Evolutionary conservation across 1,284 basidiomycete genomes (phyloP).

Genomic region (Cronartium quercuum): DNA sequence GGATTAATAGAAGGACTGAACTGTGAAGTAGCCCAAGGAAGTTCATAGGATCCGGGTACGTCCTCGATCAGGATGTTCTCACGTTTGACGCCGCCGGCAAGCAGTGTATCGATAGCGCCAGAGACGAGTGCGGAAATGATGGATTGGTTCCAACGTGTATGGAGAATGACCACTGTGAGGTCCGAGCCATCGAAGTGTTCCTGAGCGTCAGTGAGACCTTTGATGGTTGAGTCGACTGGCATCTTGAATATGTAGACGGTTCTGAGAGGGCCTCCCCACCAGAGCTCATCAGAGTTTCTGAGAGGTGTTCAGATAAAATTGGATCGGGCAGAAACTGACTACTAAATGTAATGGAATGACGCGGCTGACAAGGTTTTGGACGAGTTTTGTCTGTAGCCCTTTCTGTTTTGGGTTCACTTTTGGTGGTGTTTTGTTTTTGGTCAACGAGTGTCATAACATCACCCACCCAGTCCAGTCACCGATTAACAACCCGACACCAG

Average conservation of each 20-base stretch:
- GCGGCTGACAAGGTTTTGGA: too few relatives aligned
- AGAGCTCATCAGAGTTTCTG: too few relatives aligned
- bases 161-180: constrained; percentile 19
- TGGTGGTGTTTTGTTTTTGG: too few relatives aligned
- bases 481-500: too few relatives aligned
- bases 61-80: constrained; percentile 24
- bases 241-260: too few relatives aligned
- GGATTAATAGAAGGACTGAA: background rate
- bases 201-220: background rate
- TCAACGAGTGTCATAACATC: background rate
- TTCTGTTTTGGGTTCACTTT: too few relatives aligned
- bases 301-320: too few relatives aligned
- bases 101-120: constrained; percentile 2
- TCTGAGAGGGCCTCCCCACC: too few relatives aligned
- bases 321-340: too few relatives aligned
- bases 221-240: background rate
- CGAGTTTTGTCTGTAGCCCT: too few relatives aligned
- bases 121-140: constrained; percentile 17
- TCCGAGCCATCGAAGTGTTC: background rate
- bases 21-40: constrained; percentile 21
- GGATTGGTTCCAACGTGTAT: constrained; percentile 25
- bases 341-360: too few relatives aligned
- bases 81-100: background rate
- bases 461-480: background rate
- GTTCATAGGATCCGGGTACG: constrained; percentile 25